Evolutionary conservation across 1,284 basidiomycete genomes (phyloP), one percentile per base, ranked within the genome.

Genomic region (Acaromyces ingoldii): DNA sequence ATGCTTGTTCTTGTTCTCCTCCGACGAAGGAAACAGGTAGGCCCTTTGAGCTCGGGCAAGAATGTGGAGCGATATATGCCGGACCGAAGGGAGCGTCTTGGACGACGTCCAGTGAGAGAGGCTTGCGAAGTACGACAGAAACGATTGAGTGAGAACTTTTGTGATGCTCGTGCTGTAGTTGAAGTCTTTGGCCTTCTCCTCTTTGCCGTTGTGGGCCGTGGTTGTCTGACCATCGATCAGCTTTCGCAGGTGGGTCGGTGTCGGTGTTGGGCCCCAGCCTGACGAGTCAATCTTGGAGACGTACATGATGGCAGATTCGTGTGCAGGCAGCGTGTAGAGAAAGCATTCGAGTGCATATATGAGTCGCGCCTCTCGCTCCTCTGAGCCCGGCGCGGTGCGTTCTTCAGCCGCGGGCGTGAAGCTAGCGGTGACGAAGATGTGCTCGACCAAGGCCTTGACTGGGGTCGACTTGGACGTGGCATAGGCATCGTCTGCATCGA

Each of bases 201-300:
- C 26, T n/a, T 26, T 21, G 4, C 21, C 28, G 15, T 24, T 45
- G 40, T 21, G n/a, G 30, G 11, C 42, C 6, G 11, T 21, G 25
- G 42, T 19, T n/a, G 31, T 10, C 11, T 11, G 15, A 19, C 31
- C 22, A 28, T 49, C 49, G 10, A 45, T 21, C 17, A 22, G 22
- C n/a, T 28, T n/a, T 30, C 34, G 42, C 17, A 45, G 42, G 22
- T 45, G 42, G 19, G 19, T 45, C 22, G 42, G 21, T 28, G 13
- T 10, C 3, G 53, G 15, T 5, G 40, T 30, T 3, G 67, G 71
- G 0, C 80, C 83, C 60, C 88, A 89, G 0, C 92, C 92, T 0
- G 90, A 91, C 11, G 91, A 85, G 75, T 97, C 95, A 51, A 96
- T 84, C 77, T 98, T 98, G 45, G 89, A 88, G 41, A 97, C 81